A percentile compares a stretch with the other conserved stretches of the same genome.
These are phyloP conservation scores for Cyberlindnera galapagoensis DNA, from an alignment of 805 yeast species.

Conservation along the genomic window DNA sequence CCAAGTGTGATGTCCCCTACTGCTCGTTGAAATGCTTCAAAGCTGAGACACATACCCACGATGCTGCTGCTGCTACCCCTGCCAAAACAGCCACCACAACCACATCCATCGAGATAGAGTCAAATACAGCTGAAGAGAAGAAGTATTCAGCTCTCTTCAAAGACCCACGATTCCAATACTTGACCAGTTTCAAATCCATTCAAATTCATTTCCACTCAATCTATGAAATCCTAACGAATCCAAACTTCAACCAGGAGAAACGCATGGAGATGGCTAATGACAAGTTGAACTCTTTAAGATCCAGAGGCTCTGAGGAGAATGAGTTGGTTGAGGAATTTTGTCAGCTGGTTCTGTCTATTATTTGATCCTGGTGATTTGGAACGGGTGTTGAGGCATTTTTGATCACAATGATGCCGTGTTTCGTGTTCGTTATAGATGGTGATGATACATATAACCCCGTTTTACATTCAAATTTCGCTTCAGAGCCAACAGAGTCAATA, in stretches of 20 bases:
- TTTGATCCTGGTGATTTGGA: conserved; percentile 11
- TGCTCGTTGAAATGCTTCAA: conserved; percentile 64
- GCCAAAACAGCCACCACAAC: neutral
- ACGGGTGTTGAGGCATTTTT: too few relatives aligned
- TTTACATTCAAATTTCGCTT: too few relatives aligned
- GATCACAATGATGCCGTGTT: too few relatives aligned
- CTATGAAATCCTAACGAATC: conserved; percentile 38
- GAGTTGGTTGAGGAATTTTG: conserved; percentile 67
- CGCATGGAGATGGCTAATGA: conserved; percentile 52
- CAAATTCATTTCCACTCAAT: conserved; percentile 49
- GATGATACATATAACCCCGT: too few relatives aligned
- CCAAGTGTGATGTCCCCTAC: conserved; percentile 35
- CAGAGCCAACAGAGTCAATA: too few relatives aligned
- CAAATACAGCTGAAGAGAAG: neutral
- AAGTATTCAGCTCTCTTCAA: conserved; percentile 26
- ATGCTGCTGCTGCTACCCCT: conserved; percentile 4
- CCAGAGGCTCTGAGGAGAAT: conserved; percentile 62
- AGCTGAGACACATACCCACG: conserved; percentile 29
- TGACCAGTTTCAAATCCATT: conserved; percentile 47
- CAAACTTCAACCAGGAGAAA: conserved; percentile 42
- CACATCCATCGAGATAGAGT: neutral
- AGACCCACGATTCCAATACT: conserved; percentile 38
- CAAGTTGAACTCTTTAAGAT: conserved; percentile 52
- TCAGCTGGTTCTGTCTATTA: conserved; percentile 15
- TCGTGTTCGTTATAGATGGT: too few relatives aligned